Base-by-base conservation (phyloP, 345 rosid genomes). In the Eucalyptus globulus region DNA sequence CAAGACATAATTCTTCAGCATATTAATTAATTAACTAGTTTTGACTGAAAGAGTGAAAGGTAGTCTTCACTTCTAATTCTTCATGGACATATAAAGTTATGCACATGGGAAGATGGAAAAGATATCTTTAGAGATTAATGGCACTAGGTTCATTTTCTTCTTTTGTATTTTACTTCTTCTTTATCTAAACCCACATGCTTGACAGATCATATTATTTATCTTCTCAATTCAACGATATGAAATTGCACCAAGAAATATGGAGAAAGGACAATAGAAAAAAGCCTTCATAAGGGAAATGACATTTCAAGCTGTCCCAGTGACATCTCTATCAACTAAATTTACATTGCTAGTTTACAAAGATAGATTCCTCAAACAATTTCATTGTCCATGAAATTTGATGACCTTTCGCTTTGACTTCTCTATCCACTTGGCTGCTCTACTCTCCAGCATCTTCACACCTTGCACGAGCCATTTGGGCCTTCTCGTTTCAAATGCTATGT, bases 251-350 rank as follows among this genome's bases (percentile, higher is more conserved):
- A 72, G 8, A 10, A 37, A 37, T 1, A 37, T 2, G 7, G 1
- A 69, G 13, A 37, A 0, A 37, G 3, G 40, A 72, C 45, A 37
- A 37, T 6, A 72, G 14, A 37, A 37, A 19, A 14, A 72, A 37
- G 45, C 27, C 40, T 19, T 19, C 44, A 17, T 16, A 34, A 72
- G 2, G 81, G 0, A 72, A 72, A 72, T 34, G 21, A 34, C 26
- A 37, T 37, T 72, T 17, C 0, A 1, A 1, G 3, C 2, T 72
- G 5, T 2, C 26, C 1, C 2, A 0, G 0, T 10, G 14, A 37
- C 81, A 37, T 72, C 27, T 72, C 3, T 37, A 19, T 72, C 6
- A 37, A 19, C 14, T 19, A 0, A 72, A 19, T 6, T 72, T 21
- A 21, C 81, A 40, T 5, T 72, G 81, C 45, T 72, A 34, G 26